A percentile compares a stretch with the other conserved stretches of the same genome.
phyloP scores from a whole-genome alignment of 257 asterid species.

The Knoxia roxburghii region DNA sequence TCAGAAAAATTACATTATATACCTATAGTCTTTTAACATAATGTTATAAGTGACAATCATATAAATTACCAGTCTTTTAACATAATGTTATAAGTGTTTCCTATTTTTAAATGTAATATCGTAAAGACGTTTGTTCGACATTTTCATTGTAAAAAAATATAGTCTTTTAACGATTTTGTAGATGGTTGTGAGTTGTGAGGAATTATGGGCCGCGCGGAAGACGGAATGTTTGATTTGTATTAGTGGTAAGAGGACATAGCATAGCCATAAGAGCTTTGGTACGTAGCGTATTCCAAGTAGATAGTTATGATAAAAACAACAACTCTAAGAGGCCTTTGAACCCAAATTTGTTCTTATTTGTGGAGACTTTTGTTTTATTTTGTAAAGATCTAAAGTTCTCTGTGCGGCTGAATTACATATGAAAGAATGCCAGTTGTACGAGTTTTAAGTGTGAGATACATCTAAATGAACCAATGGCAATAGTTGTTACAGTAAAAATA shows the following conservation, averaged over 20 bases:
- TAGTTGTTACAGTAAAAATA: background rate
- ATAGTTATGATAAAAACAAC: background rate
- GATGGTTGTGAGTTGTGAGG: background rate
- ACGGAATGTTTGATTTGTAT: background rate
- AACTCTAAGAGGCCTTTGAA: background rate
- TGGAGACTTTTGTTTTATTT: background rate
- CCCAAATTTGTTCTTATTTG: conserved; percentile 6
- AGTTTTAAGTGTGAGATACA: background rate
- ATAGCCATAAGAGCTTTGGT: background rate
- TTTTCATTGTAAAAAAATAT: too few relatives aligned
- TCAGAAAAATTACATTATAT: too few relatives aligned
- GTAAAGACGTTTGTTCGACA: too few relatives aligned
- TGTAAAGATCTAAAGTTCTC: background rate
- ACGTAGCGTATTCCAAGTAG: background rate
- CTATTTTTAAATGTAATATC: too few relatives aligned
- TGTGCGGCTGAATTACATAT: background rate
- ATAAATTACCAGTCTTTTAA: too few relatives aligned
- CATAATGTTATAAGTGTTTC: too few relatives aligned
- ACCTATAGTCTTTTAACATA: too few relatives aligned
- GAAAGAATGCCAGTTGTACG: background rate
- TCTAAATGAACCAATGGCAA: background rate
- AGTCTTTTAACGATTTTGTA: background rate
- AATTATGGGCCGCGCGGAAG: background rate
- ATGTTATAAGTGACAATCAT: too few relatives aligned
- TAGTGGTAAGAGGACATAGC: background rate